These are phyloP conservation scores for Chrysoporthe deuterocubensis DNA, from an alignment of 2,329 filamentous ascomycete species.

Conservation along the genomic window DNA sequence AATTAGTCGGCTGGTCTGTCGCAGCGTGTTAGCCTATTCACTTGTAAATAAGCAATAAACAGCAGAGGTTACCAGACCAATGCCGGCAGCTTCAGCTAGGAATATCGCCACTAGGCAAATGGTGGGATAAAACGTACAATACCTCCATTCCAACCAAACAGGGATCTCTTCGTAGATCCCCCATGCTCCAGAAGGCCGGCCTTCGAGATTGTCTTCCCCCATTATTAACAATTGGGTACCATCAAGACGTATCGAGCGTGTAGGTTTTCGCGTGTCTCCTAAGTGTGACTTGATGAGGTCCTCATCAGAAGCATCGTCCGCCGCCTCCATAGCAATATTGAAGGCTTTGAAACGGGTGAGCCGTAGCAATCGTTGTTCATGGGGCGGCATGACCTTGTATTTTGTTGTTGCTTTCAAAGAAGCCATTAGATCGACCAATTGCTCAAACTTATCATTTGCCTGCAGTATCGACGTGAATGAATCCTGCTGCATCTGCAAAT, in stretches of 20 bases:
- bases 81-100: background rate
- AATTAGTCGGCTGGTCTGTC: slow-evolving; percentile 16
- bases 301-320: slow-evolving; percentile 1
- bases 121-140: slow-evolving; percentile 12
- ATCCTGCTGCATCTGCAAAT: slow-evolving; percentile 16
- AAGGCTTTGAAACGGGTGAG: slow-evolving; percentile 21
- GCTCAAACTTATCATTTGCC: slow-evolving; percentile 14
- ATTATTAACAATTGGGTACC: background rate
- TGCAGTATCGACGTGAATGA: slow-evolving; percentile 18
- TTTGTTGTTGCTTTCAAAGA: slow-evolving; percentile 10
- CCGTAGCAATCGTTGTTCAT: slow-evolving; percentile 4
- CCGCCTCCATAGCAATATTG: slow-evolving; percentile 5
- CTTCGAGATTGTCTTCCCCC: background rate
- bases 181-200: slow-evolving; percentile 4
- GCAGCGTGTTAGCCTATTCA: background rate
- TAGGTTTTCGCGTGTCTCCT: slow-evolving; percentile 1
- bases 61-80: background rate
- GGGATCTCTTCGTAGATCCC: slow-evolving; percentile 11
- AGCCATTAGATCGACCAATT: slow-evolving; percentile 10
- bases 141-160: slow-evolving; percentile 22
- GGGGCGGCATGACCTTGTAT: background rate
- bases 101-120: background rate
- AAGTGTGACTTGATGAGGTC: slow-evolving; percentile 1
- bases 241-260: slow-evolving; percentile 6
- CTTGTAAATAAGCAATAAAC: background rate